Evolutionary conservation across 495 filamentous ascomycete genomes (phyloP).

Genomic region (Hypomontagnella submonticulosa): DNA sequence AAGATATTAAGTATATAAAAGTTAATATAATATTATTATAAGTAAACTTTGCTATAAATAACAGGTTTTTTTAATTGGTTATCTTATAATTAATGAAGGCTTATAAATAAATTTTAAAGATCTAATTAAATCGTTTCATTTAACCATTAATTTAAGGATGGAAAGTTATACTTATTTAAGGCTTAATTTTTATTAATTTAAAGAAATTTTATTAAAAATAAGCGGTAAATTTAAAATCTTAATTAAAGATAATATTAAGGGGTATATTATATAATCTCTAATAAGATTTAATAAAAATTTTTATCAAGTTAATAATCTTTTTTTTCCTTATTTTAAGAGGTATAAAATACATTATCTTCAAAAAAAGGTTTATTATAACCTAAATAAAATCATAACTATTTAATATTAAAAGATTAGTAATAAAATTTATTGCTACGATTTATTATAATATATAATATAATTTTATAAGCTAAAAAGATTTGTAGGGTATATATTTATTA

Average conservation of each 20-base stretch:
- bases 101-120: constrained; percentile 4
- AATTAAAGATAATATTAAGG: not conserved
- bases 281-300: not conserved
- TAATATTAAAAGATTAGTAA: not conserved
- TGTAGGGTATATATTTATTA: not conserved
- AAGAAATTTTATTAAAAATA: constrained; percentile 1
- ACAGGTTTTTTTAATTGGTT: not conserved
- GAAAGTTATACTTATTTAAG: not conserved
- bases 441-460: not conserved
- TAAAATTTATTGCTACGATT: not conserved
- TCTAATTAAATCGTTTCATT: constrained; percentile 1
- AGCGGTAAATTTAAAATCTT: not conserved
- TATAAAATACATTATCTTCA: too few relatives aligned
- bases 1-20: too few relatives aligned
- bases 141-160: not conserved
- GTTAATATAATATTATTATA: too few relatives aligned
- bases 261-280: not conserved
- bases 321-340: not conserved
- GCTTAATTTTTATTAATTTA: not conserved
- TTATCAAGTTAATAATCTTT: not conserved
- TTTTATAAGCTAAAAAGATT: not conserved
- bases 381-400: not conserved
- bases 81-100: constrained; percentile 3
- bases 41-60: not conserved
- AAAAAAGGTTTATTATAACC: not conserved